Evolutionary conservation across 306 rosid species (phyloP).

Genomic region (Alnus rubra): DNA sequence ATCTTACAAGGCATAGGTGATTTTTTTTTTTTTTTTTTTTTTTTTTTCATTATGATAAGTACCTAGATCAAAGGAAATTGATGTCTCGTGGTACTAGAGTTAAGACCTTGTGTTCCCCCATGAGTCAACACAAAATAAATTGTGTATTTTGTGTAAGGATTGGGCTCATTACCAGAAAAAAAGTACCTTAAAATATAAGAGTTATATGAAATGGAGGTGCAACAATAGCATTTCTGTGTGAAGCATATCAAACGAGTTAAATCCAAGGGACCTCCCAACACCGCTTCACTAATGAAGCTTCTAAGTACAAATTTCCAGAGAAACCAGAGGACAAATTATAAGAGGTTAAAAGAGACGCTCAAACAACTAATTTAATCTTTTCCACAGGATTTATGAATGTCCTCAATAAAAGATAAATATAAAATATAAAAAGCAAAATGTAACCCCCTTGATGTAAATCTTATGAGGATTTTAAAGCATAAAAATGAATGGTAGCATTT

Average conservation of each 20-base stretch:
- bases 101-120: conserved; percentile 17
- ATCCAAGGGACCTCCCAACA: conserved; percentile 2
- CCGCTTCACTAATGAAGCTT: not conserved
- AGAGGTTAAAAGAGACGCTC: not conserved
- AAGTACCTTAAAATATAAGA: not conserved
- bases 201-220: no score
- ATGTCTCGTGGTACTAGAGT: conserved; percentile 4
- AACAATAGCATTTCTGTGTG: no score
- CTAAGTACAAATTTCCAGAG: not conserved
- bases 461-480: no score
- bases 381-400: no score
- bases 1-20: conserved; percentile 3
- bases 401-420: no score
- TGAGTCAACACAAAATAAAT: conserved; percentile 7
- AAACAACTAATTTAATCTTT: not conserved
- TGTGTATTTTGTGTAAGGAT: not conserved
- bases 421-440: no score
- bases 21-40: not conserved
- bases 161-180: not conserved
- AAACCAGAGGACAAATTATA: not conserved
- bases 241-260: not conserved
- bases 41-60: conserved; percentile 6
- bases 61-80: conserved; percentile 12
- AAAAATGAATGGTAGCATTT: no score
- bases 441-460: no score